phyloP scores from a whole-genome alignment of 139 green algal species.

The Chlorella sp. region DNA sequence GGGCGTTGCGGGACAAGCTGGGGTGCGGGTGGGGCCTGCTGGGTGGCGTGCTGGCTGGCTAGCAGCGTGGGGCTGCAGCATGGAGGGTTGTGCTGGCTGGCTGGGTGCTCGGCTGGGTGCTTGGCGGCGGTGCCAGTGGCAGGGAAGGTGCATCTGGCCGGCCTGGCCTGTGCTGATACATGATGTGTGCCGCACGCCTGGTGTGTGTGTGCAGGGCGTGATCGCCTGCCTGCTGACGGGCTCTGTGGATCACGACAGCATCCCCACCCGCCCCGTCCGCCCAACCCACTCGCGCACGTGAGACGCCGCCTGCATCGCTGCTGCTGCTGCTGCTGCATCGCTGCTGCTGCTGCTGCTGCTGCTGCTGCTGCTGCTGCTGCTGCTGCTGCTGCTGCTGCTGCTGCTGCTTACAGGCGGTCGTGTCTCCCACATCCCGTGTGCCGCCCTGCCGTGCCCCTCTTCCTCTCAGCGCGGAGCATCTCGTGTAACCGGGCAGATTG shows the following conservation, averaged over 20 bases:
- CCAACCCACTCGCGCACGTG: conserved; percentile 58
- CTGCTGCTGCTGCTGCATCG: not conserved
- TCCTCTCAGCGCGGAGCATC: not conserved
- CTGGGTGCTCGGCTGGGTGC: not conserved
- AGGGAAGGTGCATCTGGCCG: not conserved
- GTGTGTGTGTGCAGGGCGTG: conserved; percentile 31
- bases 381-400: not conserved
- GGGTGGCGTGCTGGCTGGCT: not conserved
- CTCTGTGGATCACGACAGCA: conserved; percentile 19
- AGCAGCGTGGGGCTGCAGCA: conserved; percentile 83
- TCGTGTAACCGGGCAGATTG: not conserved
- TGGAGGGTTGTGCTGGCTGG: conserved; percentile 5
- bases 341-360: not conserved
- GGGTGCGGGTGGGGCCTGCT: not conserved
- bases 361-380: not conserved
- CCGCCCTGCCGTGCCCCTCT: not conserved
- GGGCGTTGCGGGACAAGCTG: not conserved
- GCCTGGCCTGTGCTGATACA: not conserved
- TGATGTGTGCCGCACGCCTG: not conserved
- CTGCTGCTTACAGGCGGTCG: not conserved
- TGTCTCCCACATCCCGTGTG: not conserved
- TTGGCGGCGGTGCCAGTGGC: not conserved
- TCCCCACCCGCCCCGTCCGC: conserved; percentile 37
- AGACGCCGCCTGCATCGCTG: not conserved
- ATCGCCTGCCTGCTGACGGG: conserved; percentile 67